Evolutionary conservation across 1,139 yeast genomes (phyloP).

Genomic region (Martiniozyma asiatica): DNA sequence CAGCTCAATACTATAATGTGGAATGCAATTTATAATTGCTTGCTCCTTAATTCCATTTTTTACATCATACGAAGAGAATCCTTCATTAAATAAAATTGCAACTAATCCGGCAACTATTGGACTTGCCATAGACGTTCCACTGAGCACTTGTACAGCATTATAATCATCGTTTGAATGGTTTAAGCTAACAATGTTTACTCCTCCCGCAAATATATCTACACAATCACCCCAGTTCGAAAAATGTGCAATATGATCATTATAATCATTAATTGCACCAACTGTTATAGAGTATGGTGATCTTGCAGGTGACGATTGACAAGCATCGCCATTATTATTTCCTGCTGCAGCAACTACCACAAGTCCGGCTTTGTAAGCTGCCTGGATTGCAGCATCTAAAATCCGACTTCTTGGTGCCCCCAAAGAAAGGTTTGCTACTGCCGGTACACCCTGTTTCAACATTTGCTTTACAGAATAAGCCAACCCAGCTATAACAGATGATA

Average conservation of each 20-base stretch:
- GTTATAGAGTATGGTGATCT: conserved; percentile 54
- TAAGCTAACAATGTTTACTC: conserved; percentile 50
- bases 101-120: conserved; percentile 70
- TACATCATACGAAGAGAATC: conserved; percentile 34
- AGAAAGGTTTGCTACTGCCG: conserved; percentile 70
- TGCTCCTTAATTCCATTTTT: conserved; percentile 28
- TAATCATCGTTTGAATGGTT: conserved; percentile 17
- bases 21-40: conserved; percentile 28
- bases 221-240: conserved; percentile 87
- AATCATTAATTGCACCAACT: conserved; percentile 79
- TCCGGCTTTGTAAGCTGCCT: conserved; percentile 60
- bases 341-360: conserved; percentile 80
- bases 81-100: conserved; percentile 53
- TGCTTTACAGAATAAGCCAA: conserved; percentile 63
- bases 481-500: conserved; percentile 58
- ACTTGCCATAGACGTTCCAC: conserved; percentile 87
- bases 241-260: conserved; percentile 51
- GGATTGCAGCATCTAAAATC: conserved; percentile 60
- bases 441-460: conserved; percentile 17
- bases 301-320: conserved; percentile 52
- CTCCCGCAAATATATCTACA: conserved; percentile 76
- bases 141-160: conserved; percentile 31
- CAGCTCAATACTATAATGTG: conserved; percentile 18
- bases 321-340: conserved; percentile 68
- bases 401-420: conserved; percentile 60